These are phyloP conservation scores for Phialophora verrucosa DNA, from an alignment of 2,329 filamentous ascomycete species.

Conservation along the genomic window DNA sequence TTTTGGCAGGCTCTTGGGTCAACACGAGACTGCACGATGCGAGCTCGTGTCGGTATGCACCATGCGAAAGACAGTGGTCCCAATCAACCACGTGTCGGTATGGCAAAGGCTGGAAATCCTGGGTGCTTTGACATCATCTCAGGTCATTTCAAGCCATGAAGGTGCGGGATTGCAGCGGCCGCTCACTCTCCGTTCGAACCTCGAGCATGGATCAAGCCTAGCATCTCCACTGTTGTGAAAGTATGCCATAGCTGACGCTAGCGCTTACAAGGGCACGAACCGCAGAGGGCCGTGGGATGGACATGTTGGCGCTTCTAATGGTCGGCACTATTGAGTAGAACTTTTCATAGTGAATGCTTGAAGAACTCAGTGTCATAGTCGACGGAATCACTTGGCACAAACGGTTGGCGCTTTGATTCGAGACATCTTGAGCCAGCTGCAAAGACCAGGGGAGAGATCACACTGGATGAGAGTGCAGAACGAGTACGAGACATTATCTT, in stretches of 20 bases:
- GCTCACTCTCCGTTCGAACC: conserved; percentile 9
- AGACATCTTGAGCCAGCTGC: not conserved
- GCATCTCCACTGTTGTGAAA: conserved; percentile 11
- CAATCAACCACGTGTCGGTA: conserved; percentile 26
- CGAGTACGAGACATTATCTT: conserved; percentile 9
- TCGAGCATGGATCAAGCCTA: conserved; percentile 9
- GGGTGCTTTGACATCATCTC: not conserved
- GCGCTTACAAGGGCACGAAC: conserved; percentile 18
- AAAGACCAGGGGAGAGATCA: not conserved
- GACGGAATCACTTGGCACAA: not conserved
- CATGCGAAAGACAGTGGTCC: conserved; percentile 13
- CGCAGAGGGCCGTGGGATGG: not conserved
- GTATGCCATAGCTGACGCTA: not conserved
- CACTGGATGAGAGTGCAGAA: not conserved
- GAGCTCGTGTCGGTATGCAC: conserved; percentile 24
- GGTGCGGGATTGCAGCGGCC: not conserved
- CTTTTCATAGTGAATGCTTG: not conserved
- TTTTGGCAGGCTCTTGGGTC: not conserved
- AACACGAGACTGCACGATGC: conserved; percentile 26
- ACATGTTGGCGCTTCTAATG: not conserved
- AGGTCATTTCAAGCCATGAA: not conserved
- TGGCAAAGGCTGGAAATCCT: conserved; percentile 18
- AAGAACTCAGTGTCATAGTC: conserved; percentile 1
- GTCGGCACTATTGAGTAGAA: conserved; percentile 2
- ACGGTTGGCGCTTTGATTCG: not conserved